Base-by-base conservation (phyloP, 805 yeast species). In the Yamadazyma phyllophila region DNA sequence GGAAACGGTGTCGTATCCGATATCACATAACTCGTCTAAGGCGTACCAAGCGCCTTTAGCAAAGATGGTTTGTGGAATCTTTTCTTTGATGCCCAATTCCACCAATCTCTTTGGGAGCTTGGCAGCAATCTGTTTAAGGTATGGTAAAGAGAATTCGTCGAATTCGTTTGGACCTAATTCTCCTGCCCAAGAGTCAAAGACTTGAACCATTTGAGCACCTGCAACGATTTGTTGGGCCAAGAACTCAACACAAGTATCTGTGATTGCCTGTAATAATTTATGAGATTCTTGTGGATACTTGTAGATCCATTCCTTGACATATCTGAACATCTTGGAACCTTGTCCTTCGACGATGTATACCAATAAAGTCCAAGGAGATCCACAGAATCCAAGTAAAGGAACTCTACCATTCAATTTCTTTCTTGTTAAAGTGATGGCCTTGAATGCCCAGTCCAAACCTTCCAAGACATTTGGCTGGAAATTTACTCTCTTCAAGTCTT, bases 1-100 rank as follows among this genome's bases (percentile, higher is more conserved):
- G 2, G 97, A 90, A n/a, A 94, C 89, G 13, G 81, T 81, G 59
- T 90, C 83, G 66, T 88, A 94, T 10, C 91, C 94, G 6, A 87
- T 70, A 39, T 80, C 82, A 60, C 96, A 85, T 48, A 94, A 73
- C 44, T 83, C 85, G 54, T 92, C 91, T 42, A 94, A 72, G 4
- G 98, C 97, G 58, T 89, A 92, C 97, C 97, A 92, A 0, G 99
- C 94, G 36, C 96, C 96, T 69, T 91, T 94, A 26, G 97, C 90
- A 59, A 94, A 94, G 7, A 91, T 82, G 1, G 96, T 87, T 59
- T 94, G 69, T 27, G 99, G 99, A 16, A 94, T 82, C 43, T 69
- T 65, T 50, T 88, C 95, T 8, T 59, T 63, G 47, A 86, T 63
- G 2, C 92, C 96, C 41, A 88, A 69, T 65, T 88, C 92, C 43